These are phyloP conservation scores for Heliamphora exappendiculata DNA, from an alignment of 148 eudicot genomes.

Conservation along the genomic window DNA sequence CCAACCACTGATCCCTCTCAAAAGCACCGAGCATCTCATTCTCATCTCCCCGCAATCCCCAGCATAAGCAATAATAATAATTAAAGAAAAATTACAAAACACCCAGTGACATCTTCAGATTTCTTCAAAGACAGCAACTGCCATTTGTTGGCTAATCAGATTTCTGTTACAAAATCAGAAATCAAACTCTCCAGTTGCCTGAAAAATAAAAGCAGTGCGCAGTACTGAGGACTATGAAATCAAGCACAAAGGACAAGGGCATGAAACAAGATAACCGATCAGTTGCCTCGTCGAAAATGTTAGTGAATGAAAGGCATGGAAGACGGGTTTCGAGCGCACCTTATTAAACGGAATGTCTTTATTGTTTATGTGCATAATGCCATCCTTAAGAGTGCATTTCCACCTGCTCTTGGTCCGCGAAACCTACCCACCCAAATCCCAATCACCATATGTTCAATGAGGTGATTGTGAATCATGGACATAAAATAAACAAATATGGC, in stretches of 20 bases:
- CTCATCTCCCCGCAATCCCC: background rate
- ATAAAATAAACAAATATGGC: background rate
- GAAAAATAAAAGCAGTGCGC: conserved; percentile 23
- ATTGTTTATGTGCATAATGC: conserved; percentile 94
- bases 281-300: background rate
- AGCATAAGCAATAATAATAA: conserved; percentile 6
- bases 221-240: background rate
- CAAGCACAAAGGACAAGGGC: background rate
- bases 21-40: conserved; percentile 18
- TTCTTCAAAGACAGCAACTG: conserved; percentile 12
- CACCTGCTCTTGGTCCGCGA: conserved; percentile 89
- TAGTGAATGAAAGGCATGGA: background rate
- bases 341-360: conserved; percentile 87
- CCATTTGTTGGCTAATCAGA: conserved; percentile 8
- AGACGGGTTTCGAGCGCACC: conserved; percentile 30
- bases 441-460: background rate
- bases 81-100: background rate
- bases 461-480: background rate
- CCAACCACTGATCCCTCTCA: conserved; percentile 22
- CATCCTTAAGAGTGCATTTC: conserved; percentile 94
- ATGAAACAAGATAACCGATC: background rate
- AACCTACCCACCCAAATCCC: conserved; percentile 40
- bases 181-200: conserved; percentile 92
- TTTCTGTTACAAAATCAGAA: conserved; percentile 40
- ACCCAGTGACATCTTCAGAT: background rate